phyloP scores from a whole-genome alignment of 164 flowering plant genomes.

The Taxillus chinensis region DNA sequence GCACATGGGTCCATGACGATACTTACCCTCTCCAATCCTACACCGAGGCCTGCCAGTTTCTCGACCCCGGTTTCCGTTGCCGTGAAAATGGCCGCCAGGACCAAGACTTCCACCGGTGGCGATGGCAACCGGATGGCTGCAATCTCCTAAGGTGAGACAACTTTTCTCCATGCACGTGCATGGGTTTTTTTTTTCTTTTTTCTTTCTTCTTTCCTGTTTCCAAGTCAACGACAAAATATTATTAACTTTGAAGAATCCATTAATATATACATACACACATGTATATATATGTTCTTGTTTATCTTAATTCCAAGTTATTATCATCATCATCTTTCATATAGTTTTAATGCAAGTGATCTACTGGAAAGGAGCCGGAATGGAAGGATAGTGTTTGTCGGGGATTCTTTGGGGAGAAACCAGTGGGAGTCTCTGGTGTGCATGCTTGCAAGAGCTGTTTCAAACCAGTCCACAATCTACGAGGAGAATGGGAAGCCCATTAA shows the following conservation, averaged over 20 bases:
- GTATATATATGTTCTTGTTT: too few species aligned
- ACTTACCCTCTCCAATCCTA: slow-evolving; percentile 13
- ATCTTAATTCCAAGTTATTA: too few species aligned
- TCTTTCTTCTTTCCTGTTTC: too few species aligned
- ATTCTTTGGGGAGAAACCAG: slow-evolving; percentile 86
- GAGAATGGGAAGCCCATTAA: slow-evolving; percentile 60
- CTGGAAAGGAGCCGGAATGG: slow-evolving; percentile 55
- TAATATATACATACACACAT: too few species aligned
- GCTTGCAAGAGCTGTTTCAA: slow-evolving; percentile 57
- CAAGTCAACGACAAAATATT: too few species aligned
- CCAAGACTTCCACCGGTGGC: slow-evolving; percentile 41
- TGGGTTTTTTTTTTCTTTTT: too few species aligned
- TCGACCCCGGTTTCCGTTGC: slow-evolving; percentile 67
- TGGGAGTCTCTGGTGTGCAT: slow-evolving; percentile 94
- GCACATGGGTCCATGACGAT: slow-evolving; percentile 55
- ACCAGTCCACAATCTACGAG: slow-evolving; percentile 55
- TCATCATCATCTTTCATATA: slow-evolving; percentile 7
- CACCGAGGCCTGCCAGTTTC: slow-evolving; percentile 46
- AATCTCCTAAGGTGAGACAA: slow-evolving; percentile 47
- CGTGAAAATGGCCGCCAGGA: slow-evolving; percentile 44
- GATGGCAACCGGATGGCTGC: slow-evolving; percentile 69
- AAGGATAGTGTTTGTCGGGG: slow-evolving; percentile 73
- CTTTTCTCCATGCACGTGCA: neutral
- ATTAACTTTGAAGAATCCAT: too few species aligned
- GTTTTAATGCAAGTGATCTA: slow-evolving; percentile 64